These are phyloP conservation scores for Pichia sp. DNA, from an alignment of 1,139 yeast genomes.

Conservation along the genomic window DNA sequence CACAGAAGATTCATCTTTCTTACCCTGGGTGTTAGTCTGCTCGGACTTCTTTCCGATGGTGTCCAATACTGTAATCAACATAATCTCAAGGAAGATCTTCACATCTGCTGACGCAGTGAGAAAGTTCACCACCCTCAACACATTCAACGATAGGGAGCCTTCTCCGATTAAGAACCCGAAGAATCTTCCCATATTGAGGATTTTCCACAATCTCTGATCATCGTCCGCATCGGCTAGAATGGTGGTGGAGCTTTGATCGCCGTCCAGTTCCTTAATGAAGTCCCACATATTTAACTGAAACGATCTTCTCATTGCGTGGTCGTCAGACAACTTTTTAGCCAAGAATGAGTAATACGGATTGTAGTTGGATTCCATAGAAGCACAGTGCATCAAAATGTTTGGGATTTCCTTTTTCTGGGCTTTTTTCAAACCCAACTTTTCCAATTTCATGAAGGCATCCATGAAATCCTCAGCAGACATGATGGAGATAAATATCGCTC, in stretches of 20 bases:
- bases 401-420: slow-evolving; percentile 90
- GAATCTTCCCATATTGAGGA: slow-evolving; percentile 72
- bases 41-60: slow-evolving; percentile 64
- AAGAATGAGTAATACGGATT: slow-evolving; percentile 88
- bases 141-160: slow-evolving; percentile 67
- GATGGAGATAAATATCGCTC: slow-evolving; percentile 87
- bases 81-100: slow-evolving; percentile 65
- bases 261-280: slow-evolving; percentile 67
- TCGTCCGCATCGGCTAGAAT: slow-evolving; percentile 40
- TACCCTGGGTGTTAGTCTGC: slow-evolving; percentile 45
- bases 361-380: slow-evolving; percentile 75
- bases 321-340: slow-evolving; percentile 69
- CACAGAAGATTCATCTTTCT: slow-evolving; percentile 36
- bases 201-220: slow-evolving; percentile 51
- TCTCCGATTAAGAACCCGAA: slow-evolving; percentile 73
- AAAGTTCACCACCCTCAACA: slow-evolving; percentile 70
- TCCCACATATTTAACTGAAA: slow-evolving; percentile 93
- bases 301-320: slow-evolving; percentile 70
- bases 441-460: slow-evolving; percentile 80
- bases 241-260: slow-evolving; percentile 36
- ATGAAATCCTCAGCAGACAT: slow-evolving; percentile 93
- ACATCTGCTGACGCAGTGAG: slow-evolving; percentile 66
- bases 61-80: slow-evolving; percentile 66
- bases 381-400: slow-evolving; percentile 77
- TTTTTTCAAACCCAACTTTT: slow-evolving; percentile 71